Base-by-base conservation (phyloP, 164 flowering plant genomes). In the Umbellularia californica region DNA sequence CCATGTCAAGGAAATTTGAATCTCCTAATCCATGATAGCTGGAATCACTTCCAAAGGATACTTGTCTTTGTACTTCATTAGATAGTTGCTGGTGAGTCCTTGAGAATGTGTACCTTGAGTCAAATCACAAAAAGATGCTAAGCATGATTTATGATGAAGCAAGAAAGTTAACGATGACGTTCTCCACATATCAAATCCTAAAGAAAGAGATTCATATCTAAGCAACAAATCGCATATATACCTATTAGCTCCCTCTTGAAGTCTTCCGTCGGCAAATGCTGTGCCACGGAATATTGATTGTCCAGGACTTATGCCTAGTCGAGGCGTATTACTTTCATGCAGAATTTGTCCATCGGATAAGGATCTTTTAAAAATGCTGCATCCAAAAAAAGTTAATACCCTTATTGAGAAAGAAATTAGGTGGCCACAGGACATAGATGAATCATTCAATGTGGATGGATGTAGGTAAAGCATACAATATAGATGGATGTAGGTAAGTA, bases 281-380 rank as follows among this genome's bases (percentile, higher is more conserved):
- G 79, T 81, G 70, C 70, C 70, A 75, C 68, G 51, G 70, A 74
- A 71, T 72, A 74, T 77, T 65, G 80, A 77, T 74, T 82, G 74
- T 62, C 75, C 81, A 64, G 71, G 69, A 72, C 75, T 80, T 68
- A 79, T 62, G 52, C 73, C 76, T 27, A 82, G 79, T 20, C 75
- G 67, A 68, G 85, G 84, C 30, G 89, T 80, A 75, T 82, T 82
- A 70, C 84, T 87, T 74, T 85, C 89, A 76, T 80, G 79, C 19
- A 84, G 83, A 76, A 95, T 84, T 81, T 91, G 90, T 30, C 95
- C 98, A 82, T 90, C 98, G 35, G 98, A 95, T 52, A 93, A 72
- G 19, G 99, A 95, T 82, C 99, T 87, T 81, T 89, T 93, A 7
- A 41, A 25, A 93, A 73, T 64, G 82, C 35, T 58, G 87, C 47